A percentile compares a stretch with the other conserved stretches of the same genome.
Evolutionary conservation across 2,329 filamentous ascomycete species (phyloP).

Genomic region (Rhynchosporium graminicola): DNA sequence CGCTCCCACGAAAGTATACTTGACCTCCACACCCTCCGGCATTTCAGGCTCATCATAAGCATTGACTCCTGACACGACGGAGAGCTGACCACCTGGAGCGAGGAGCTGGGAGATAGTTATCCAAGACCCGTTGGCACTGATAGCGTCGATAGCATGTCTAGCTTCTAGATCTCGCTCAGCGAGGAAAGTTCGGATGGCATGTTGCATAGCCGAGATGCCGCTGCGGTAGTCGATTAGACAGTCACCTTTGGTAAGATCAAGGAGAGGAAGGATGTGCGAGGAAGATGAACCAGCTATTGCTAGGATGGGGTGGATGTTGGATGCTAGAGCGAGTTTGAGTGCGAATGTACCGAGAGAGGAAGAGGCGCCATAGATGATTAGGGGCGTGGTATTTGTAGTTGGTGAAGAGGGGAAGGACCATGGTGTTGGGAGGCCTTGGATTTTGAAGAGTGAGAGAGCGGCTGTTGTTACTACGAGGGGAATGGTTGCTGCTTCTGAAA

Average conservation of each 20-base stretch:
- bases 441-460: constrained; percentile 41
- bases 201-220: constrained; percentile 44
- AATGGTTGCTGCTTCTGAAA: constrained; percentile 45
- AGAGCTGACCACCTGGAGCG: constrained; percentile 40
- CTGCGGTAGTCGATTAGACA: constrained; percentile 55
- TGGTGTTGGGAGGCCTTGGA: constrained; percentile 42
- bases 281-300: constrained; percentile 52
- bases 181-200: constrained; percentile 21
- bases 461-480: constrained; percentile 46
- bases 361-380: constrained; percentile 34
- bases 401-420: constrained; percentile 30
- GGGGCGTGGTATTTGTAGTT: constrained; percentile 12
- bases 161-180: constrained; percentile 14
- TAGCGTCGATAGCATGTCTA: constrained; percentile 30
- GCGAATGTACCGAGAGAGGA: constrained; percentile 50
- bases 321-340: constrained; percentile 49
- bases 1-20: constrained; percentile 25
- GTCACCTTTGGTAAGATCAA: constrained; percentile 52
- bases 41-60: constrained; percentile 22
- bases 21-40: constrained; percentile 15
- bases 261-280: constrained; percentile 48
- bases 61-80: constrained; percentile 27
- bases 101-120: constrained; percentile 26
- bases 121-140: constrained; percentile 25
- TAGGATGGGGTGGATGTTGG: constrained; percentile 59